Base-by-base conservation (phyloP, 495 filamentous ascomycete genomes). In the Penicillium longicatenatum region DNA sequence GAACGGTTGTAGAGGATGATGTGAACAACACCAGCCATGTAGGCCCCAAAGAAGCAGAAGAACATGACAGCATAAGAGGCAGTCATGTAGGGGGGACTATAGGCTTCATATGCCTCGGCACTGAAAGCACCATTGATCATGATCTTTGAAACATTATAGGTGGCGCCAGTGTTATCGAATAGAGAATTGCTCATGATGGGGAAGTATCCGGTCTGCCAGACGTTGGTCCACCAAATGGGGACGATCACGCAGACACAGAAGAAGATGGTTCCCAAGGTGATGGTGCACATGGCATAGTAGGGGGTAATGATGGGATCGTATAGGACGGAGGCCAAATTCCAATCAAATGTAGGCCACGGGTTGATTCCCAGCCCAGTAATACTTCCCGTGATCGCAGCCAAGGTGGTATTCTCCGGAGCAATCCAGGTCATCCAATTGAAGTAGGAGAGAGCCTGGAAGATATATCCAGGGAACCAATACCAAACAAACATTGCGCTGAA, bases 41-140 rank as follows among this genome's bases (percentile, higher is more conserved):
- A 54, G 9, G 42, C 42, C 11, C 39, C 52, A 46, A 54, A 54
- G 52, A 63, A 80, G 82, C 33, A 72, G 73, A 37, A 82, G 70
- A 5, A 93, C 62, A 86, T 86, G 24, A 91, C 73, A n/a, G 87
- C 86, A 57, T 90, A 91, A 8, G 89, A 90, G 54, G 91, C 89
- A 6, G 89, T 86, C 30, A 92, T 73, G 65, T 89, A 92, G 3
- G 91, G 86, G 39, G 87, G 83, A 70, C 88, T 90, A 65, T 92
- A 92, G 2, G 82, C 81, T n/a, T 83, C 75, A 63, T 91, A 92
- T 33, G 85, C 87, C 39, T 82, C 82, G 39, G 77, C 70, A 63
- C 91, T 88, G 58, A 92, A 89, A 14, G 84, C 43, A 58, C 87
- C 91, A 74, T 72, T 64, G 24, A 71, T 19, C 31, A 80, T 67